A percentile compares a stretch with the other conserved stretches of the same genome.
These are phyloP conservation scores for Musa troglodytarum DNA, from an alignment of 176 grass and related monocot species.

Conservation along the genomic window DNA sequence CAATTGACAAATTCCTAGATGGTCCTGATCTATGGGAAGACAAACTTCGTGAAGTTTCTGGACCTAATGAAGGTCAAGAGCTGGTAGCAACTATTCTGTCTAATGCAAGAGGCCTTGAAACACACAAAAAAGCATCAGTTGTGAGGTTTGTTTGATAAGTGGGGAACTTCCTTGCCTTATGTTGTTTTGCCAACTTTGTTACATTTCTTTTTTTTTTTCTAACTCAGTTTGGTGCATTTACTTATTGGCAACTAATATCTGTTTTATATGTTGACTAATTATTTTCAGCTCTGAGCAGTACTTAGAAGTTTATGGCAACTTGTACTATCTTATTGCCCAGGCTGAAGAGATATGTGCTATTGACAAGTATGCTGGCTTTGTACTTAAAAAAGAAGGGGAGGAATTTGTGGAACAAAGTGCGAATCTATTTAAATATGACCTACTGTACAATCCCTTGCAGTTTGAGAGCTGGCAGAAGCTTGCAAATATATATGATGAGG, in stretches of 20 bases:
- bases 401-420: conserved; percentile 91
- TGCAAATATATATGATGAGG: conserved; percentile 93
- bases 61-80: conserved; percentile 52
- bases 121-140: conserved; percentile 58
- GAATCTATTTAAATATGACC: conserved; percentile 93
- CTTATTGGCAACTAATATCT: conserved; percentile 12
- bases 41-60: conserved; percentile 60
- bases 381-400: conserved; percentile 97
- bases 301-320: conserved; percentile 84
- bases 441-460: conserved; percentile 72
- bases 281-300: conserved; percentile 82
- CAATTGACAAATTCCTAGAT: conserved; percentile 84
- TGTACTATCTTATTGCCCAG: conserved; percentile 77
- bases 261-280: conserved; percentile 31
- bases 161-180: conserved; percentile 19
- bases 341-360: conserved; percentile 90
- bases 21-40: conserved; percentile 82
- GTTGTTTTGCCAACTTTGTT: background rate
- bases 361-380: conserved; percentile 91
- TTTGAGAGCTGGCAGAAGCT: conserved; percentile 98
- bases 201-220: background rate
- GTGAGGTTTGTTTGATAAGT: conserved; percentile 44
- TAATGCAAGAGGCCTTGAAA: conserved; percentile 52
- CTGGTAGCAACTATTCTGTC: conserved; percentile 60
- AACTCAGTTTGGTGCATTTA: conserved; percentile 2